Evolutionary conservation across 2,329 filamentous ascomycete genomes (phyloP).

Genomic region (Fusarium avenaceum): DNA sequence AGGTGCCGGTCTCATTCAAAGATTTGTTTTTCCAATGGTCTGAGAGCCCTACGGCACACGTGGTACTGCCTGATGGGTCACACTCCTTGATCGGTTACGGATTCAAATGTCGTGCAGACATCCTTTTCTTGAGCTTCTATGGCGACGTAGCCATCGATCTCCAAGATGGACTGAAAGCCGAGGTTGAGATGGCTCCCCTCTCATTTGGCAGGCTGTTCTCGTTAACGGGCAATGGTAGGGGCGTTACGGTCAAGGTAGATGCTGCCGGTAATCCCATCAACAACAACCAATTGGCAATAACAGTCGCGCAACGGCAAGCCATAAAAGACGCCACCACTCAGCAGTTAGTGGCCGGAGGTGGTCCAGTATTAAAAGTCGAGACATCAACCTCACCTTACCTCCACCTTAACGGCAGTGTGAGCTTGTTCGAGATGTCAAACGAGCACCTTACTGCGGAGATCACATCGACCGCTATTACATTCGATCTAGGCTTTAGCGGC

Average conservation of each 20-base stretch:
- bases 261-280: constrained; percentile 2
- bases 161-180: not conserved
- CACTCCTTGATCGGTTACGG: constrained; percentile 11
- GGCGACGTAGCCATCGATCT: constrained; percentile 4
- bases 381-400: not conserved
- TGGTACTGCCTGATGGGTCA: constrained; percentile 1
- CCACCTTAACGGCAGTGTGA: not conserved
- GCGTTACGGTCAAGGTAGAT: constrained; percentile 2
- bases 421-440: not conserved
- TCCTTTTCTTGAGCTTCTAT: constrained; percentile 1
- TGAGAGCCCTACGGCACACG: not conserved
- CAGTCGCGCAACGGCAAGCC: not conserved
- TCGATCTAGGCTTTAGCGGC: not conserved
- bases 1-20: not conserved
- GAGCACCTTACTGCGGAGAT: not conserved
- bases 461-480: not conserved
- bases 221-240: not conserved
- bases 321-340: not conserved
- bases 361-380: constrained; percentile 4
- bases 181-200: constrained; percentile 7
- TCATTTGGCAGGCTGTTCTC: not conserved
- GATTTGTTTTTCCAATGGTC: not conserved
- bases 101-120: not conserved
- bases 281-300: constrained; percentile 4
- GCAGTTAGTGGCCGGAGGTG: not conserved